A percentile compares a stretch with the other conserved stretches of the same genome.
Evolutionary conservation across 2,329 filamentous ascomycete species (phyloP).

Genomic region (Curvularia hawaiiensis): DNA sequence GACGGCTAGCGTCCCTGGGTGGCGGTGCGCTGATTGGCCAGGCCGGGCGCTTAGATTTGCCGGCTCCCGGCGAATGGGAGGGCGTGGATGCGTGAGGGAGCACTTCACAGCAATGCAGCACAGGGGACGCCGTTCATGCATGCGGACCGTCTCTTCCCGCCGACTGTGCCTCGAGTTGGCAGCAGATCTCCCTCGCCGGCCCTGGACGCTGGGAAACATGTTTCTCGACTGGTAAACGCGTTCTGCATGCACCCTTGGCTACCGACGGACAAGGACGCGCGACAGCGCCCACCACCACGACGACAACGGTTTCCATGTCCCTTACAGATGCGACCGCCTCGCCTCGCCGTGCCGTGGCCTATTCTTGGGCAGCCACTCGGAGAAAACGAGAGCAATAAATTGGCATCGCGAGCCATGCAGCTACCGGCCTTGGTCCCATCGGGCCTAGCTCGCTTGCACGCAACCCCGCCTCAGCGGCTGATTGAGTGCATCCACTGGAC

Average conservation of each 20-base stretch:
- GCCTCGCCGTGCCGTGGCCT: not conserved
- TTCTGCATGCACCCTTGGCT: no score
- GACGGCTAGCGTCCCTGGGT: slow-evolving; percentile 18
- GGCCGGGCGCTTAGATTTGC: slow-evolving; percentile 22
- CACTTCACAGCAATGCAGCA: slow-evolving; percentile 10
- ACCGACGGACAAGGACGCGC: no score
- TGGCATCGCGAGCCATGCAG: slow-evolving; percentile 10
- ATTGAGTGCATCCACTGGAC: slow-evolving; percentile 38
- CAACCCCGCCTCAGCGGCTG: slow-evolving; percentile 44
- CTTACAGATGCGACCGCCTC: not conserved
- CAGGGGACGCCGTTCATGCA: slow-evolving; percentile 27
- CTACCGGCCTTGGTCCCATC: slow-evolving; percentile 11
- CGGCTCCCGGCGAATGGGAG: slow-evolving; percentile 17
- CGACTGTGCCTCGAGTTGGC: slow-evolving; percentile 29
- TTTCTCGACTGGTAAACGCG: slow-evolving; percentile 9
- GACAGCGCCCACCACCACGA: not conserved
- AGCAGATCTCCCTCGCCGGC: slow-evolving; percentile 10
- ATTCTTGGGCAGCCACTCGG: slow-evolving; percentile 8
- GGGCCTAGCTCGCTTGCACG: slow-evolving; percentile 17
- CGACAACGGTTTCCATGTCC: not conserved
- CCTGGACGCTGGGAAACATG: slow-evolving; percentile 15
- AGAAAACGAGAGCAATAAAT: not conserved
- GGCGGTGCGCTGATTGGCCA: slow-evolving; percentile 16
- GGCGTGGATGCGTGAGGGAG: not conserved
- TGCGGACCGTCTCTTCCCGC: slow-evolving; percentile 31